A percentile compares a stretch with the other conserved stretches of the same genome.
phyloP scores from a whole-genome alignment of 805 yeast genomes.

The Kodamaea hsintzibuensis region DNA sequence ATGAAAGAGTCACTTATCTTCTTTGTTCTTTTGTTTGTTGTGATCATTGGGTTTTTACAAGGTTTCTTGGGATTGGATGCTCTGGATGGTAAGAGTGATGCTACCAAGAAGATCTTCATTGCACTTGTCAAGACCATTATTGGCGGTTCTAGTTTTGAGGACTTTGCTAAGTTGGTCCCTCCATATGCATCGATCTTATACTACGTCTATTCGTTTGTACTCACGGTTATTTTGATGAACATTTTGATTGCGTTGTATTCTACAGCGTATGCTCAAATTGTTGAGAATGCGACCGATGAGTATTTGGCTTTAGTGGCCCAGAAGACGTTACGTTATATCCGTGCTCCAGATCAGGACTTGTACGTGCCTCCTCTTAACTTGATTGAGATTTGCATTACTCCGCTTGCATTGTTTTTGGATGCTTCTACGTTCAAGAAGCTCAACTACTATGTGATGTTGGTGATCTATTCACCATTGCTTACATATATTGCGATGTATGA shows the following conservation, averaged over 20 bases:
- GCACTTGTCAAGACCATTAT: conserved; percentile 71
- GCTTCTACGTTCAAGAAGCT: conserved; percentile 37
- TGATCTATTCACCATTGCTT: conserved; percentile 70
- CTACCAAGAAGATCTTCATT: conserved; percentile 61
- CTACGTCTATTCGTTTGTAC: conserved; percentile 74
- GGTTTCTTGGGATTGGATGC: conserved; percentile 86
- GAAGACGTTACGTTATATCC: conserved; percentile 76
- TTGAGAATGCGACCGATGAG: conserved; percentile 81
- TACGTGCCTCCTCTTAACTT: conserved; percentile 85
- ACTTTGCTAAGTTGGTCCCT: conserved; percentile 71
- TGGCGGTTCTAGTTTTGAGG: conserved; percentile 71
- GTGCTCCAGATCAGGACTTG: conserved; percentile 87
- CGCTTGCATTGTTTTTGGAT: conserved; percentile 35
- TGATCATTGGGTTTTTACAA: conserved; percentile 79
- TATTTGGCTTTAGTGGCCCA: conserved; percentile 82
- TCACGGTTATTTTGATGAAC: conserved; percentile 74
- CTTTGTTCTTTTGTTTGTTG: conserved; percentile 68
- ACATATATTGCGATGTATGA: conserved; percentile 63
- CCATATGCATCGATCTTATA: conserved; percentile 84
- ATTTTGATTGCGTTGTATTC: conserved; percentile 83
- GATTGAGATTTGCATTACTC: conserved; percentile 52
- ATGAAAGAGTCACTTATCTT: conserved; percentile 85
- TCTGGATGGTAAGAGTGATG: conserved; percentile 81
- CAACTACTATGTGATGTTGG: conserved; percentile 58
- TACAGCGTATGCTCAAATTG: conserved; percentile 78